Percentiles rank a stretch among this genome's conserved stretches.
Evolutionary conservation across 2,329 filamentous ascomycete genomes (phyloP).

Genomic region (Colletotrichum lentis): DNA sequence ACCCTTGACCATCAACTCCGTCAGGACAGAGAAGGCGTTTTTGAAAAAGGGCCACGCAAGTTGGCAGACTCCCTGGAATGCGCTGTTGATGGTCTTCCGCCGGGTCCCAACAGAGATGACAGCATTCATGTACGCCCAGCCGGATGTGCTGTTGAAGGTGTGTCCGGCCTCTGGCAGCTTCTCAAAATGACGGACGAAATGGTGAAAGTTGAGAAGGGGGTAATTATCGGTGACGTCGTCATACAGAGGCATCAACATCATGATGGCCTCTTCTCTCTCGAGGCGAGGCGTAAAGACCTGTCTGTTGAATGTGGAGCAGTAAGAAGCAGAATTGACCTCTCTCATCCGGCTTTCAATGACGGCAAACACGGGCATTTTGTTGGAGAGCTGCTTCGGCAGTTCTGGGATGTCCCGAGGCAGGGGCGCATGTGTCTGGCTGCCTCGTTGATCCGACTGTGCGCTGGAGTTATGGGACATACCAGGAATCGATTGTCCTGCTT

Average conservation of each 20-base stretch:
- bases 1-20: constrained; percentile 28
- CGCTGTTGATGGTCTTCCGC: constrained; percentile 30
- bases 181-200: constrained; percentile 26
- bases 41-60: constrained; percentile 36
- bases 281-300: constrained; percentile 31
- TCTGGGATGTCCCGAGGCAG: background rate
- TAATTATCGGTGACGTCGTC: constrained; percentile 24
- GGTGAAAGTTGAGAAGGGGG: constrained; percentile 31
- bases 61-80: constrained; percentile 27
- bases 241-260: constrained; percentile 27
- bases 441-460: background rate
- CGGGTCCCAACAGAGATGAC: constrained; percentile 24
- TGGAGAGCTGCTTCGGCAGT: background rate
- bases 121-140: constrained; percentile 34
- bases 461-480: background rate
- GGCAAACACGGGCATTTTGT: constrained; percentile 29
- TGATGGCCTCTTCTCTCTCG: constrained; percentile 26
- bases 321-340: constrained; percentile 24
- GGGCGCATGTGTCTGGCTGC: background rate
- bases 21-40: constrained; percentile 28
- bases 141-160: constrained; percentile 28
- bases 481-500: background rate
- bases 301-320: constrained; percentile 35
- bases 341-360: constrained; percentile 22
- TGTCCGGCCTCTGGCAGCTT: constrained; percentile 10